Evolutionary conservation across 176 grass and related monocot species (phyloP), one percentile per base, ranked within the genome.

Genomic region (Phoenix roebelenii): DNA sequence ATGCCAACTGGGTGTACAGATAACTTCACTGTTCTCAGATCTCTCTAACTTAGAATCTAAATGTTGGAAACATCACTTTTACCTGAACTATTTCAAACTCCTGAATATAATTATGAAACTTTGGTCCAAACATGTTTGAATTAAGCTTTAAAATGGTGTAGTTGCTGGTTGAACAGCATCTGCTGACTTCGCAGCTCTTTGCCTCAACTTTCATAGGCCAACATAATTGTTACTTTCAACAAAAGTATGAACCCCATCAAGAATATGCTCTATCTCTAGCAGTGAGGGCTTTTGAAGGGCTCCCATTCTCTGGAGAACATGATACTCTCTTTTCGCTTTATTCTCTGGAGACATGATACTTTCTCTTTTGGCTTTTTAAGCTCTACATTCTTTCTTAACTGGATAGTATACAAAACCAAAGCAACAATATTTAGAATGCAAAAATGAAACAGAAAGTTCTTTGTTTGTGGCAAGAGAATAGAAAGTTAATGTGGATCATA

Each of bases 341-440:
- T 44, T 61, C 72, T 79, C 63, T 73, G 78, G 76, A 55, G 59
- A 58, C 76, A 77, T 73, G 65, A 60, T 70, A 77, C 76, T 88
- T 73, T 76, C 71, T 76, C 63, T 89, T 83, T 83, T 80, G 63
- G 58, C 69, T 77, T 74, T 88, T 80, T 74, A 78, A 60, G 64
- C 70, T 84, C 61, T 84, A 84, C 52, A 60, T 84, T 89, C 73
- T 74, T 84, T 89, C 60, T 80, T 84, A 72, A 89, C 85, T 89
- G 80, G 85, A 89, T 84, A 84, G 51, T 80, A 83, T 71, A 79
- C 66, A 80, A 80, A 80, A 77, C 57, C 57, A 80, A 80, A 83
- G 29, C 77, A 84, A 60, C 58, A 83, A 30, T 48, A 25, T 89
- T 89, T 51, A 89, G 80, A 89, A 59, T 53, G 73, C 51, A 53